Conservation (phyloP, 108 stramenopile species). For the Pseudonitzschia multiseries region DNA sequence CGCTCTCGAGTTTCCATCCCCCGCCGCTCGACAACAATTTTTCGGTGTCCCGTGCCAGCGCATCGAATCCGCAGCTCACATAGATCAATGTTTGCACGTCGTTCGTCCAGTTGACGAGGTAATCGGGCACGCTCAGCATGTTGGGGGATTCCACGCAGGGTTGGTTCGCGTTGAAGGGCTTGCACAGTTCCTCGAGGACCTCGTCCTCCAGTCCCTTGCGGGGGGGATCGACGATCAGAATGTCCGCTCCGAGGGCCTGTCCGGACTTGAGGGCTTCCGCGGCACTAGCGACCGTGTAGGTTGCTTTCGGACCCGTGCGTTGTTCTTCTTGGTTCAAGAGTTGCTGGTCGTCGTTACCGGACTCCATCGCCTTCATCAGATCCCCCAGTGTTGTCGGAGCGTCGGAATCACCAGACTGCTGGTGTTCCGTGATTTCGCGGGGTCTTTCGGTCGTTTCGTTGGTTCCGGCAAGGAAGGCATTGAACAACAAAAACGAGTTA, state of each 20-base stretch:
- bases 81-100: slow-evolving; percentile 88
- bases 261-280: slow-evolving; percentile 76
- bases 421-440: slow-evolving; percentile 12
- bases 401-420: background rate
- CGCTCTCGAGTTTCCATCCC: slow-evolving; percentile 88
- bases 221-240: slow-evolving; percentile 95
- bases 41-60: slow-evolving; percentile 90
- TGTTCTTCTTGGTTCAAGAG: slow-evolving; percentile 12
- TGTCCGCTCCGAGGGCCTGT: slow-evolving; percentile 86
- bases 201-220: slow-evolving; percentile 86
- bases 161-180: slow-evolving; percentile 68
- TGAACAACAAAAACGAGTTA: background rate
- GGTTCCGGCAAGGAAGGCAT: background rate
- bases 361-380: slow-evolving; percentile 34
- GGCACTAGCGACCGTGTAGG: slow-evolving; percentile 71
- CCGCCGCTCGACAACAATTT: slow-evolving; percentile 61
- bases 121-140: slow-evolving; percentile 49
- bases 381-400: slow-evolving; percentile 35
- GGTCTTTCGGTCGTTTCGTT: slow-evolving; percentile 6
- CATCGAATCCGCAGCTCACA: slow-evolving; percentile 97
- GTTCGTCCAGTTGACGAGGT: slow-evolving; percentile 70
- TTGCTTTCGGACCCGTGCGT: slow-evolving; percentile 41
- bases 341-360: slow-evolving; percentile 26
- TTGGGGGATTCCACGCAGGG: slow-evolving; percentile 56
- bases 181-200: slow-evolving; percentile 79